Conservation (phyloP, 2,329 filamentous ascomycete genomes). For the Colletotrichum costaricense region DNA sequence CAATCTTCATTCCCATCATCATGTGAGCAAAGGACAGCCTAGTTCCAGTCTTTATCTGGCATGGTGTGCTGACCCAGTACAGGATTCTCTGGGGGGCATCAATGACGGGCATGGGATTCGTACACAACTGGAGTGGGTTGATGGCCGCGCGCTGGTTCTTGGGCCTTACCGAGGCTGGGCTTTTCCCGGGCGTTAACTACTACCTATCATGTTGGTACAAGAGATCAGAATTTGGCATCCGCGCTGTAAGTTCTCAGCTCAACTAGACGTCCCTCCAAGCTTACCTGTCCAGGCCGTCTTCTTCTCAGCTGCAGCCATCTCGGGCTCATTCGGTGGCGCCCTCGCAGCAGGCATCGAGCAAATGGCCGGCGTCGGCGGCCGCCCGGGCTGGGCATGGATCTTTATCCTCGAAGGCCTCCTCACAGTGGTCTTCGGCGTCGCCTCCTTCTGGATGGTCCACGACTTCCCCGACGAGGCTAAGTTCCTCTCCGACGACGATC, state of each 20-base stretch:
- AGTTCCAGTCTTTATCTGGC: not conserved
- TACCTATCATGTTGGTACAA: constrained; percentile 89
- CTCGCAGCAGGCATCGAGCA: constrained; percentile 77
- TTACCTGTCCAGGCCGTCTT: constrained; percentile 69
- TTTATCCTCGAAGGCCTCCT: constrained; percentile 78
- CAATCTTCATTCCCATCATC: constrained; percentile 83
- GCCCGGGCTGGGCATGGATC: constrained; percentile 72
- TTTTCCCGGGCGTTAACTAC: constrained; percentile 83
- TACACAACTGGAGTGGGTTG: constrained; percentile 71
- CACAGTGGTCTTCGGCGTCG: constrained; percentile 75
- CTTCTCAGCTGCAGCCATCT: constrained; percentile 84
- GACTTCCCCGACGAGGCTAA: constrained; percentile 83
- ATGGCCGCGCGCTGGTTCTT: constrained; percentile 78
- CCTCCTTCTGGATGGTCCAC: constrained; percentile 82
- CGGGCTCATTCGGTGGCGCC: constrained; percentile 82
- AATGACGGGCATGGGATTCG: constrained; percentile 78
- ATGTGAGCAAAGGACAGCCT: constrained; percentile 61
- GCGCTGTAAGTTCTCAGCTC: constrained; percentile 55
- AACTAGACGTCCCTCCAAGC: not conserved
- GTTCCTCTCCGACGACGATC: constrained; percentile 78
- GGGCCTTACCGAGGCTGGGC: constrained; percentile 78
- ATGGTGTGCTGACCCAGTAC: constrained; percentile 36
- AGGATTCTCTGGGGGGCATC: constrained; percentile 72
- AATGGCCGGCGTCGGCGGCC: constrained; percentile 72
- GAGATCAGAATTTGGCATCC: constrained; percentile 81